Percentiles rank a stretch among this genome's conserved stretches.
phyloP scores from a whole-genome alignment of 2,329 filamentous ascomycete species.

The Paecilomyces niveus region DNA sequence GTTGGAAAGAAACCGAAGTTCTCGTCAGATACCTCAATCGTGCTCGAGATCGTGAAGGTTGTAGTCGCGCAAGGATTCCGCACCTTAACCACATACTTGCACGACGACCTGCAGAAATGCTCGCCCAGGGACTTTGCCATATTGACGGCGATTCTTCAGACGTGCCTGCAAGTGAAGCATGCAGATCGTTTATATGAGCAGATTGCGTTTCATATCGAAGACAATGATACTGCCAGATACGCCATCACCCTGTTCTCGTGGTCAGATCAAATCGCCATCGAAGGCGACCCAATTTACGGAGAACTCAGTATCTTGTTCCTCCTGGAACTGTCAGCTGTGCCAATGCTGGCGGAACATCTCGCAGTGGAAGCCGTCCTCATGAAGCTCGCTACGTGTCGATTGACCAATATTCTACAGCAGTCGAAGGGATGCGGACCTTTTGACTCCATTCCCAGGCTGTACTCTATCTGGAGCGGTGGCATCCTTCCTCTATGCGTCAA shows the following conservation, averaged over 20 bases:
- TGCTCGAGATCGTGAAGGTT: constrained; percentile 72
- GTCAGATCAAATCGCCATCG: constrained; percentile 73
- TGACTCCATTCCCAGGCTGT: constrained; percentile 68
- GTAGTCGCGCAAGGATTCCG: constrained; percentile 78
- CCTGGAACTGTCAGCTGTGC: constrained; percentile 76
- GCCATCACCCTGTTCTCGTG: constrained; percentile 87
- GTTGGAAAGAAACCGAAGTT: constrained; percentile 30
- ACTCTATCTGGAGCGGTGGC: constrained; percentile 83
- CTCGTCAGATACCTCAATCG: constrained; percentile 45
- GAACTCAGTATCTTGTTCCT: constrained; percentile 87
- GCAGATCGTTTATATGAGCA: constrained; percentile 65
- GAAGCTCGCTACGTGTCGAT: constrained; percentile 69
- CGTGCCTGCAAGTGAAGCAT: constrained; percentile 69
- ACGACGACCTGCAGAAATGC: constrained; percentile 61
- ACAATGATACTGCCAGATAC: constrained; percentile 65
- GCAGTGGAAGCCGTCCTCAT: constrained; percentile 79
- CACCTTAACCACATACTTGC: constrained; percentile 70
- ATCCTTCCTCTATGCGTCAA: constrained; percentile 85
- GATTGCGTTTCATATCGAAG: constrained; percentile 61
- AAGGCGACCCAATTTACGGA: constrained; percentile 83
- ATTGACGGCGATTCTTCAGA: constrained; percentile 80
- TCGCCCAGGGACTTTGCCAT: constrained; percentile 77
- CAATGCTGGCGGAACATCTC: constrained; percentile 77
- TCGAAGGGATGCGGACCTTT: constrained; percentile 68
- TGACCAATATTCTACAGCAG: constrained; percentile 68